Evolutionary conservation across 2,329 filamentous ascomycete genomes (phyloP), one percentile per base, ranked within the genome.

Genomic region (Diaporthe caulivora): DNA sequence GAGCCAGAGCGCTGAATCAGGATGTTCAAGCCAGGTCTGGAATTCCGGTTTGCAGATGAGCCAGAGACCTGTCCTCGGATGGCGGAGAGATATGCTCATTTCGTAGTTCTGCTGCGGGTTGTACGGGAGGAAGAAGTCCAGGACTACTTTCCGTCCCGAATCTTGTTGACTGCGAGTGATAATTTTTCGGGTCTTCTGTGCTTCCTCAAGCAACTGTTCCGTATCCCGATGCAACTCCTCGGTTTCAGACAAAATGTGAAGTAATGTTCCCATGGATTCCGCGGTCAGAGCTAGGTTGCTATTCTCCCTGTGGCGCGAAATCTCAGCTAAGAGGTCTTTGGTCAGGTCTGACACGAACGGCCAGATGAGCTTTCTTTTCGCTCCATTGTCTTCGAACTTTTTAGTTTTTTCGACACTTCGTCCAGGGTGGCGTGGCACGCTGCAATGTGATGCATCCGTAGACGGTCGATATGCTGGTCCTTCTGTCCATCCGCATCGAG

Each of bases 41-140:
- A 79, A 78, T 8, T 71, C 60, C 0, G 49, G 70, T 53, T 71
- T 55, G 1, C 74, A 40, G 7, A 62, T 65, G 1, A 80, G 53
- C 79, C 78, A 80, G 3, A 73, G 40, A 0, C 78, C 77, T 1
- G 79, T 80, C 17, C 68, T 74, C 7, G 76, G 76, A 53, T 80
- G 78, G 8, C 78, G 75, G 29, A 79, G 57, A 1, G 71, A 74
- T 15, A 76, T 58, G 49, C 76, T 78, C 34, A 64, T 77, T 3
- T 76, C 75, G 37, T 77, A 76, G 54, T 76, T 76, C 18, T 72
- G 57, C 29, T 80, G 78, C 15, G 79, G 79, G 34, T 79, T 79
- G 15, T 58, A 70, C 6, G 68, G 72, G 6, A 80, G 70, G 70
- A 80, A 79, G 49, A 74, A 78, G 11, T 76, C 62, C 8, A 78